Evolutionary conservation across 2,329 filamentous ascomycete genomes (phyloP).

Genomic region (Beauveria pseudobassiana): DNA sequence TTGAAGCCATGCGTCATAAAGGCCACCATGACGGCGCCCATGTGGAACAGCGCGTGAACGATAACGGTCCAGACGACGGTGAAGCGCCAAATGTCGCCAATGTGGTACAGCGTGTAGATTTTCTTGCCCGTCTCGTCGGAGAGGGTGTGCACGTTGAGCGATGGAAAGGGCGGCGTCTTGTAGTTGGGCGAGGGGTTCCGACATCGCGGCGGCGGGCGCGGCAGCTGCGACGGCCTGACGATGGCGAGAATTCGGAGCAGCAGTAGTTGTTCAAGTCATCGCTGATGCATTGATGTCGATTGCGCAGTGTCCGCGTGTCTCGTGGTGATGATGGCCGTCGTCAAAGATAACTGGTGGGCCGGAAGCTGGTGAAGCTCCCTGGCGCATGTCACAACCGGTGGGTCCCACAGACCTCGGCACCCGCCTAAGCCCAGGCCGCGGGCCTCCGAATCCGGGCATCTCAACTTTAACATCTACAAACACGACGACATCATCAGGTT

Average conservation of each 20-base stretch:
- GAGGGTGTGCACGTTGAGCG: slow-evolving; percentile 66
- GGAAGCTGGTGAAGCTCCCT: slow-evolving; percentile 7
- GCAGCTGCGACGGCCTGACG: background rate
- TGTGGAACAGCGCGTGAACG: slow-evolving; percentile 67
- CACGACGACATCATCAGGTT: background rate
- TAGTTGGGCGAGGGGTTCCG: slow-evolving; percentile 45
- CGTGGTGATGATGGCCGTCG: background rate
- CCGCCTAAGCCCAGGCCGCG: background rate
- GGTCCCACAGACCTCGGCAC: slow-evolving; percentile 4
- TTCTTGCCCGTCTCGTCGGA: slow-evolving; percentile 34
- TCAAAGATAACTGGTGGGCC: background rate
- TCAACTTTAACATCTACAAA: slow-evolving; percentile 2
- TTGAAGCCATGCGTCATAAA: slow-evolving; percentile 61
- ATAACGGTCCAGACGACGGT: slow-evolving; percentile 82
- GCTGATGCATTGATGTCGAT: background rate
- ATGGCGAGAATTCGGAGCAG: background rate
- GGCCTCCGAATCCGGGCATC: background rate
- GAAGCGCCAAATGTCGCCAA: slow-evolving; percentile 77
- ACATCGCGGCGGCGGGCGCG: slow-evolving; percentile 18
- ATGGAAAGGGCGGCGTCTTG: slow-evolving; percentile 65
- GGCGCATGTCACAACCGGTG: background rate
- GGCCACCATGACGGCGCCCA: slow-evolving; percentile 64
- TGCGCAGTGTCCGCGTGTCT: background rate
- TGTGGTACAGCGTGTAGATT: slow-evolving; percentile 59
- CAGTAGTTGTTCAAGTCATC: background rate